Percentiles rank a stretch among this genome's conserved stretches.
Conservation (phyloP, 2,329 filamentous ascomycete genomes). For the Pezicula carpinea region DNA sequence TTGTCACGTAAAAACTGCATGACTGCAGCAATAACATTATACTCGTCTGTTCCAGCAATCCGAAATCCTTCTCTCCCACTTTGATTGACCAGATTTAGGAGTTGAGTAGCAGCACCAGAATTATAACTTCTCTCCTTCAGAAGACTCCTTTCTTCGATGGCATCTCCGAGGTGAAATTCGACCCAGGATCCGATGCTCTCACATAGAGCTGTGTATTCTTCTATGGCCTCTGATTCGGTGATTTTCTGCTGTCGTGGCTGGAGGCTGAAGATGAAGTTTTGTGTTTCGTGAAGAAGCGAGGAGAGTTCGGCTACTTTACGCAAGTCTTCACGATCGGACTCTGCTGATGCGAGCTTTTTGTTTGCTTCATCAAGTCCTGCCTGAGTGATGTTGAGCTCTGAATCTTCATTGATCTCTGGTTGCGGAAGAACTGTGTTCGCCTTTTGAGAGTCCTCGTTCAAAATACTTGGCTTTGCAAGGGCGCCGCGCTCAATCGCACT, state of each 20-base stretch:
- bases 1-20: conserved; percentile 7
- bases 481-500: too few relatives aligned
- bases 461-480: too few relatives aligned
- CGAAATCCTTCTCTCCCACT: conserved; percentile 5
- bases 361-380: neutral
- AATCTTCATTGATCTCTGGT: too few relatives aligned
- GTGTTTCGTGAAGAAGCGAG: conserved; percentile 4
- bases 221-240: conserved; percentile 8
- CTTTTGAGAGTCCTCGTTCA: too few relatives aligned
- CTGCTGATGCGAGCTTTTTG: neutral
- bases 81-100: conserved; percentile 3
- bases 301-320: neutral
- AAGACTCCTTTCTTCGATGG: neutral
- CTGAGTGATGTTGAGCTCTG: too few relatives aligned
- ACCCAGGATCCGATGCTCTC: conserved; percentile 10
- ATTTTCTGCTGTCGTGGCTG: conserved; percentile 6
- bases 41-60: conserved; percentile 8
- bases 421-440: too few relatives aligned
- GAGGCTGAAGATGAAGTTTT: conserved; percentile 10
- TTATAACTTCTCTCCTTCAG: neutral
- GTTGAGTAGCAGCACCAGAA: neutral
- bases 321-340: too few relatives aligned
- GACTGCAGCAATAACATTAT: conserved; percentile 11
- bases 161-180: conserved; percentile 6
- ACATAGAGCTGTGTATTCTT: conserved; percentile 9